phyloP scores from a whole-genome alignment of 768 basidiomycete species.

The Clitopilus hobsonii region DNA sequence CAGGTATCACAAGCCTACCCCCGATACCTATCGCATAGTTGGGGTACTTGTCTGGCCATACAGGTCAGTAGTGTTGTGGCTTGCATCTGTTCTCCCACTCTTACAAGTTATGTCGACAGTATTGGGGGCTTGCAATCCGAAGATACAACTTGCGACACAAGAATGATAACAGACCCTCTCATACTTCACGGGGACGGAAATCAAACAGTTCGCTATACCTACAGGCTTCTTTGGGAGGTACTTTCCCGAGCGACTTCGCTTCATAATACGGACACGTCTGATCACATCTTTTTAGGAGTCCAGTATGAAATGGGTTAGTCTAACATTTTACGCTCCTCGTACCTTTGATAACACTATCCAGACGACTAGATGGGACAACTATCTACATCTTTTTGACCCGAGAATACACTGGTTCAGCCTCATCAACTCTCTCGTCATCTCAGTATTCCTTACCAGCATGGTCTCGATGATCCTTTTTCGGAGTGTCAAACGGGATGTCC shows the following conservation, averaged over 20 bases:
- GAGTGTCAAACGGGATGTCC: conserved; percentile 83
- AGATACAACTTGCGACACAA: conserved; percentile 46
- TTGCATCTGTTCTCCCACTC: background rate
- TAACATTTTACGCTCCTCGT: background rate
- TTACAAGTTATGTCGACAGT: conserved; percentile 27
- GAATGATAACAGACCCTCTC: conserved; percentile 34
- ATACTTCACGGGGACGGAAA: conserved; percentile 54
- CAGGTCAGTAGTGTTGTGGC: conserved; percentile 24
- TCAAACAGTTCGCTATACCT: conserved; percentile 79
- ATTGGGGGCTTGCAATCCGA: conserved; percentile 57
- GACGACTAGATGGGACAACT: conserved; percentile 97
- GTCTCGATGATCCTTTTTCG: conserved; percentile 87
- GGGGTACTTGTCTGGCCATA: conserved; percentile 83
- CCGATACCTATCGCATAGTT: conserved; percentile 78
- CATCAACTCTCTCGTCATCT: conserved; percentile 89
- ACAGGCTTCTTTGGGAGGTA: conserved; percentile 84
- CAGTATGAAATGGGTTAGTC: conserved; percentile 72
- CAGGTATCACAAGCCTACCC: conserved; percentile 77
- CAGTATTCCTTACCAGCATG: conserved; percentile 88
- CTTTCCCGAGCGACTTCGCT: background rate
- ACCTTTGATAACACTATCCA: conserved; percentile 22
- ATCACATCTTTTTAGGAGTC: conserved; percentile 54
- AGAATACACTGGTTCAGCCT: conserved; percentile 96
- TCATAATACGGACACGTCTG: background rate
- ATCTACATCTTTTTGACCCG: conserved; percentile 90